Evolutionary conservation across 179 eudicot species (phyloP), one percentile per base, ranked within the genome.

Genomic region (Carnegiea gigantea): DNA sequence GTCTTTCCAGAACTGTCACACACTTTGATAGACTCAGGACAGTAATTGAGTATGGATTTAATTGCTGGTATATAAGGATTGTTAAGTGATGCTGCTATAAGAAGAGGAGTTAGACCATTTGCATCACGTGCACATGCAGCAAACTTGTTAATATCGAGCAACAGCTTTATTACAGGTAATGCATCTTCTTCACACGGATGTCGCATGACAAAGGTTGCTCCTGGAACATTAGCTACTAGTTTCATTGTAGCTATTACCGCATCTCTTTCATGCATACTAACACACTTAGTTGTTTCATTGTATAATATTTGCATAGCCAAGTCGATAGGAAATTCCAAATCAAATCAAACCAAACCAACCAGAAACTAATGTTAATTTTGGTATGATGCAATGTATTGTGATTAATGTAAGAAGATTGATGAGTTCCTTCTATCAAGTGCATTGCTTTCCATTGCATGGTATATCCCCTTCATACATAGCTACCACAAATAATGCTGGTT

Each of bases 61-160:
- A 83, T 70, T 2, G 77, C 38, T 1, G 6, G n/a, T 11, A 83
- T 10, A 73, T 36, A 70, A 9, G 51, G 0, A 17, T 79, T n/a
- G 7, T 26, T 20, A 2, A 79, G 64, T 38, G 71, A 54, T 13
- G 83, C 36, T 36, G 83, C 83, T n/a, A 1, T 24, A 38, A 67
- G 83, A 5, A 84, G 75, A 48, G 83, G 86, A 24, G 83, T 84
- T n/a, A 36, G 13, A 14, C 86, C 86, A 28, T 75, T 65, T 5
- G 28, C 10, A 30, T 83, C 80, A 1, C 5, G 65, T 65, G 36
- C 43, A 46, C 77, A 57, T 44, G 80, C 48, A 1, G 75, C 83
- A 15, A 13, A 21, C 30, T 78, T 70, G 8, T 57, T 68, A 43
- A 48, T 46, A 18, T 44, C n/a, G 71, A 76, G 71, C 48, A 83